Evolutionary conservation across 2,329 filamentous ascomycete species (phyloP), one percentile per base, ranked within the genome.

Genomic region (Periglandula ipomoeae): DNA sequence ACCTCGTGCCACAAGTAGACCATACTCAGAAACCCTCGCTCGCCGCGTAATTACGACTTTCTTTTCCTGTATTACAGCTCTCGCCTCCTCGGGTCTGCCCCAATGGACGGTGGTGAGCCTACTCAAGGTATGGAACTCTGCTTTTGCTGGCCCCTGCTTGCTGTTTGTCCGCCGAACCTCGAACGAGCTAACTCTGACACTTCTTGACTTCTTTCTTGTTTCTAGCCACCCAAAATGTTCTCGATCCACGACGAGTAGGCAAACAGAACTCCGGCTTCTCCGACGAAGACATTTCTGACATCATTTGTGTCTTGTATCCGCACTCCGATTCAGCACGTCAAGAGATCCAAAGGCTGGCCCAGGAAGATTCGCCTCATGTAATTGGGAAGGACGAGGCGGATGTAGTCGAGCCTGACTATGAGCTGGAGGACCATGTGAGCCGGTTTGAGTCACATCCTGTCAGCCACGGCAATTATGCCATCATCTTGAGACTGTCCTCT

Each of bases 231-330:
- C 55, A 58, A 49, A 53, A 54, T 62, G 81, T 86, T 59, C 71
- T 89, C 55, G 89, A 96, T 63, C 88, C 89, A 37, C 81, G 89
- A 53, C 82, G 89, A 48, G 65, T 87, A 53, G 89, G 89, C 49
- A 76, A 84, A 62, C 85, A 88, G 65, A 87, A 88, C 62, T 93
- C 88, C 37, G 88, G 87, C 49, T 82, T 96, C 52, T 84, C 79
- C 47, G 84, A 90, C 56, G 79, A 87, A 55, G 90, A 95, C 63
- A 79, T 93, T 44, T 80, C 87, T 53, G 90, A 96, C 67, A 88
- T 96, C 57, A 80, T 95, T 55, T 94, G 89, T 68, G 82, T 96
- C 50, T 76, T 97, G 24, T 83, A 94, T 57, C 90, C 91, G 10
- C 81, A 80, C 55, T 87, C 89, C 2, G 73, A 80, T 35, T 77